phyloP scores from a whole-genome alignment of 306 rosid genomes.

The Lathyrus oleraceus region DNA sequence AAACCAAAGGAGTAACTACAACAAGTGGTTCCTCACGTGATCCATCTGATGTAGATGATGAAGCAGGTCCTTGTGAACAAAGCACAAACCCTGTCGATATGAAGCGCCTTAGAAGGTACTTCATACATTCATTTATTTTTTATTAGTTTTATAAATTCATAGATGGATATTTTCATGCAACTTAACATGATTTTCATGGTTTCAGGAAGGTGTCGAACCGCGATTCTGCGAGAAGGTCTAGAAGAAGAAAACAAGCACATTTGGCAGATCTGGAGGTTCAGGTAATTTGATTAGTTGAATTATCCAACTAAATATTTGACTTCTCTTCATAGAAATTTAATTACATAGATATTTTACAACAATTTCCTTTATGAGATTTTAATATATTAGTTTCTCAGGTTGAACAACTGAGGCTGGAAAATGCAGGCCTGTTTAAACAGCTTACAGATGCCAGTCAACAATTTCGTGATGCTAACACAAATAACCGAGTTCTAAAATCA shows the following conservation, averaged over 20 bases:
- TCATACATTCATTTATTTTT: not conserved
- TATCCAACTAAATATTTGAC: not conserved
- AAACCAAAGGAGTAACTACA: constrained; percentile 45
- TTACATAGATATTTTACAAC: not conserved
- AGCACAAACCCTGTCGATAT: constrained; percentile 54
- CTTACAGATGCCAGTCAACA: constrained; percentile 66
- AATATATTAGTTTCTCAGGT: constrained; percentile 46
- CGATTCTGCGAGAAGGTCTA: constrained; percentile 48
- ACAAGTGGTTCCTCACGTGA: constrained; percentile 78
- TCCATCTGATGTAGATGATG: constrained; percentile 80
- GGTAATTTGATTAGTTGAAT: constrained; percentile 29
- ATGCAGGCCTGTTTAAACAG: constrained; percentile 56
- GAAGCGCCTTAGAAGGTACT: constrained; percentile 77
- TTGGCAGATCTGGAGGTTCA: constrained; percentile 41
- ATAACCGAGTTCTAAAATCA: constrained; percentile 76
- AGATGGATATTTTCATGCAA: no score
- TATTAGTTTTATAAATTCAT: no score
- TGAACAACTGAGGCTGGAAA: constrained; percentile 59
- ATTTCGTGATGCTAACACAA: constrained; percentile 65
- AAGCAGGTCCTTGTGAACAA: constrained; percentile 64
- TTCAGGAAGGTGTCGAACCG: constrained; percentile 50
- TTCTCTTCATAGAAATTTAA: not conserved
- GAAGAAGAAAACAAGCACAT: constrained; percentile 48
- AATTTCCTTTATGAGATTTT: constrained; percentile 2
- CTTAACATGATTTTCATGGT: not conserved